Percentiles rank a stretch among this genome's conserved stretches.
Conservation (phyloP, 805 yeast species). For the Candida yuanshanica region DNA sequence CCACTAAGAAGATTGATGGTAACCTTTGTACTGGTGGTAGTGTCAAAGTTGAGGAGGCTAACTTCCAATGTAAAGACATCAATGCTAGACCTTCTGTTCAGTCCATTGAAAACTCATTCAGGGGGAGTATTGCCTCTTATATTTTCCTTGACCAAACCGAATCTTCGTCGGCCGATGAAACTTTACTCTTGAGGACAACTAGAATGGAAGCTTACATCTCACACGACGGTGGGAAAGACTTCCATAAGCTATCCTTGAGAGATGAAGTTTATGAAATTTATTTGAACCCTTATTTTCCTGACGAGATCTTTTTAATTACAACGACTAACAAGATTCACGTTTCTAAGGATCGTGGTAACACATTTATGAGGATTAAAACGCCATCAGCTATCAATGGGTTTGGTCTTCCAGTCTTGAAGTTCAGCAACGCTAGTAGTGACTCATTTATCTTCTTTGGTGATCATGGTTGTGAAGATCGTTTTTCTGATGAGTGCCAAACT, state of each 20-base stretch:
- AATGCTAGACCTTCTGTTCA: constrained; percentile 20
- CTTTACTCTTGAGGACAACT: constrained; percentile 54
- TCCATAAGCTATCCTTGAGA: constrained; percentile 8
- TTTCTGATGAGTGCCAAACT: constrained; percentile 38
- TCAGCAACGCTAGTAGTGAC: constrained; percentile 47
- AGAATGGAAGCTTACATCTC: constrained; percentile 55
- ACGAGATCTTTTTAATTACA: constrained; percentile 30
- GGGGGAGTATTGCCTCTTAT: constrained; percentile 49
- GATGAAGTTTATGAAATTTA: constrained; percentile 43
- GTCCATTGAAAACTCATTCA: constrained; percentile 36
- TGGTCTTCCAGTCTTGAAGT: constrained; percentile 45
- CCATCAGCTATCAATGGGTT: constrained; percentile 42
- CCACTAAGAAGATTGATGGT: constrained; percentile 18
- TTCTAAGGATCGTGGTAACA: constrained; percentile 62
- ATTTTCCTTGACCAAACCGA: constrained; percentile 44
- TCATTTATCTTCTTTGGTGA: constrained; percentile 67
- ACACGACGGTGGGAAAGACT: constrained; percentile 36
- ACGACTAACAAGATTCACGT: constrained; percentile 32
- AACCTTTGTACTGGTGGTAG: constrained; percentile 16
- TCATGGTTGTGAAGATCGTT: constrained; percentile 38
- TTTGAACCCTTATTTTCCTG: constrained; percentile 52
- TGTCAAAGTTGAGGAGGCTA: constrained; percentile 7
- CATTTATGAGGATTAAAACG: constrained; percentile 32
- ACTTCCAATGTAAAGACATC: constrained; percentile 17
- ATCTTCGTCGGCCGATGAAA: constrained; percentile 44